phyloP scores from a whole-genome alignment of 768 basidiomycete genomes.

The Leccinellum luteum region DNA sequence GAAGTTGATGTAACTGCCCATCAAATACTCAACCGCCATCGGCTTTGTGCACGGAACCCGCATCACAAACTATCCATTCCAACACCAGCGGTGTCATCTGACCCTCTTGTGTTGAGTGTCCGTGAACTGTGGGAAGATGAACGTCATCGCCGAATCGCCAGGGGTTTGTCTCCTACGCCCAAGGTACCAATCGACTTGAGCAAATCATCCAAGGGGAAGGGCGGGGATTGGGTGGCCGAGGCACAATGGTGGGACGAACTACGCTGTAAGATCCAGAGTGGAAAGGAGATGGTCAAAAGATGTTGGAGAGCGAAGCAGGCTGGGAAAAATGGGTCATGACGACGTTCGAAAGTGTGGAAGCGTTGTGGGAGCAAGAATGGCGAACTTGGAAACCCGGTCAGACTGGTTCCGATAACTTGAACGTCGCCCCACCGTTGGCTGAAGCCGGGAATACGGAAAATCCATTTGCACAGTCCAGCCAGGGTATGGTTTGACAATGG shows the following conservation, averaged over 20 bases:
- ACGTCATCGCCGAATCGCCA: conserved; percentile 62
- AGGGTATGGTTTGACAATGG: conserved; percentile 8
- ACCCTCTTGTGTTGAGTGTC: conserved; percentile 83
- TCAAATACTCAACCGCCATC: conserved; percentile 83
- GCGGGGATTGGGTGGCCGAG: conserved; percentile 70
- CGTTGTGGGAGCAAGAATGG: conserved; percentile 70
- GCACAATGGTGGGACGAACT: conserved; percentile 76
- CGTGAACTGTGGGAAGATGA: conserved; percentile 98
- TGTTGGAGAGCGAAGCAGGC: conserved; percentile 23
- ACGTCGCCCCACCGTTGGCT: conserved; percentile 17
- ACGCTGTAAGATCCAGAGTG: conserved; percentile 53
- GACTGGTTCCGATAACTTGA: conserved; percentile 4
- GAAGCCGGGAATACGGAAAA: conserved; percentile 16
- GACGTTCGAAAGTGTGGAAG: conserved; percentile 87
- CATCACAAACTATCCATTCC: conserved; percentile 68
- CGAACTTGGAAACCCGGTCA: conserved; percentile 53
- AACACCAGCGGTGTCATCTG: conserved; percentile 46
- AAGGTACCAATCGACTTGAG: conserved; percentile 69
- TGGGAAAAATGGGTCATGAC: conserved; percentile 85
- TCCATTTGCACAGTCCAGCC: conserved; percentile 25
- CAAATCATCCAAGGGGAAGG: conserved; percentile 54
- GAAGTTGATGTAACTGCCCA: conserved; percentile 83
- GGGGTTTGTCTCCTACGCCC: conserved; percentile 71
- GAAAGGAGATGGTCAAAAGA: conserved; percentile 29
- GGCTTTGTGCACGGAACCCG: conserved; percentile 57